Conservation (phyloP, 2,329 filamentous ascomycete genomes). For the Aureobasidium sp. region DNA sequence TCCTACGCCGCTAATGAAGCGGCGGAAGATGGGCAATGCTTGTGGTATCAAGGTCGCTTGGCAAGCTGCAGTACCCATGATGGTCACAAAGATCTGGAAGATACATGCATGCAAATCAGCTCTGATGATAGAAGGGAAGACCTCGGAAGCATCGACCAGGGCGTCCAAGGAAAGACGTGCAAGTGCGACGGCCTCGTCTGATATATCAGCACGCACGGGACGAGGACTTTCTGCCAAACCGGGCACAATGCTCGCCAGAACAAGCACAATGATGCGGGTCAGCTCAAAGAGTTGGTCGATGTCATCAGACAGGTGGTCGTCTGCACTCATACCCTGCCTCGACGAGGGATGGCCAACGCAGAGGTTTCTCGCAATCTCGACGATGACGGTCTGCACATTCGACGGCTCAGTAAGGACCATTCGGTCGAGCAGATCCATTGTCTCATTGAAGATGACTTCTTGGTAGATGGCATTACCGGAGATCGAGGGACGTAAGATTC, state of each 20-base stretch:
- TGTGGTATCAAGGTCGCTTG: conserved; percentile 85
- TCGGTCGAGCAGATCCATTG: conserved; percentile 89
- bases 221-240: conserved; percentile 55
- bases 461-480: conserved; percentile 95
- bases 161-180: conserved; percentile 75
- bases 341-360: conserved; percentile 90
- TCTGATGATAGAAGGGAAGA: conserved; percentile 94
- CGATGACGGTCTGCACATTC: conserved; percentile 83
- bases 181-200: conserved; percentile 76
- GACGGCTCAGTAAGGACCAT: conserved; percentile 85
- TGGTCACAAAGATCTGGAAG: conserved; percentile 90
- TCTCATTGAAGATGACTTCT: conserved; percentile 91
- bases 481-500: conserved; percentile 88
- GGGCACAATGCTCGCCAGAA: conserved; percentile 78
- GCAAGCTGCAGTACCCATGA: conserved; percentile 76
- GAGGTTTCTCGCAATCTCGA: conserved; percentile 87
- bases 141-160: conserved; percentile 86
- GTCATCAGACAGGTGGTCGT: conserved; percentile 82
- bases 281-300: conserved; percentile 97
- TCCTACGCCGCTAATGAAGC: conserved; percentile 73
- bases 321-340: conserved; percentile 51
- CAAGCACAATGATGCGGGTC: conserved; percentile 89
- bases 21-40: conserved; percentile 80
- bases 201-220: conserved; percentile 46
- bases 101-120: conserved; percentile 95